These are phyloP conservation scores for Colletotrichum australisinense DNA, from an alignment of 2,329 filamentous ascomycete species.

Conservation along the genomic window DNA sequence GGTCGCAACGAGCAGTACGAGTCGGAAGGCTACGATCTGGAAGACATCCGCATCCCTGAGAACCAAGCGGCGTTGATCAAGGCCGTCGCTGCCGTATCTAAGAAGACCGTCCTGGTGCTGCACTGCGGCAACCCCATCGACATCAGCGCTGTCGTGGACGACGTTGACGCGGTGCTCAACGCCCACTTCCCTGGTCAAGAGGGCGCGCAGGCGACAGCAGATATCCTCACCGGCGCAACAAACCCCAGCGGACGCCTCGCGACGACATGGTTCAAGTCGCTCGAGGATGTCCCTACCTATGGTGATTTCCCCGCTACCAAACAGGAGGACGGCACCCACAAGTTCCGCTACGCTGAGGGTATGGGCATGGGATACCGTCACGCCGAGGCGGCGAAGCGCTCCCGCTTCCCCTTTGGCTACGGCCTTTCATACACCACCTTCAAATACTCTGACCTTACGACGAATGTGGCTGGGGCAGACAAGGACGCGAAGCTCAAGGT, in stretches of 20 bases:
- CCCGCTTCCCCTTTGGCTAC: conserved; percentile 24
- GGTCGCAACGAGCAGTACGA: conserved; percentile 35
- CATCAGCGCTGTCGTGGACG: conserved; percentile 30
- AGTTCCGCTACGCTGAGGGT: conserved; percentile 11
- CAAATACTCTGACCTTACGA: conserved; percentile 9
- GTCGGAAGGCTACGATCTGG: conserved; percentile 34
- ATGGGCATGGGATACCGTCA: conserved; percentile 26
- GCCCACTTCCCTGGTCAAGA: conserved; percentile 35
- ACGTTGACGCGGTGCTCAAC: conserved; percentile 27
- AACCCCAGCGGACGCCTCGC: conserved; percentile 33
- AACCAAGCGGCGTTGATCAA: conserved; percentile 32
- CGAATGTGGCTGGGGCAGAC: conserved; percentile 31
- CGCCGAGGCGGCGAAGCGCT: conserved; percentile 13
- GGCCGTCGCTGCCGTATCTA: conserved; percentile 28
- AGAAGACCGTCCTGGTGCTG: conserved; percentile 18
- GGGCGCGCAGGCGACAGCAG: conserved; percentile 30
- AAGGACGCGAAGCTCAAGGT: conserved; percentile 38
- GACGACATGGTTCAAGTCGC: conserved; percentile 33
- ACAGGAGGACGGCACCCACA: conserved; percentile 15
- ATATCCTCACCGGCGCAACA: conserved; percentile 27
- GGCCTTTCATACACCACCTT: conserved; percentile 32
- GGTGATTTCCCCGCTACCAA: conserved; percentile 29
- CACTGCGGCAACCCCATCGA: conserved; percentile 32
- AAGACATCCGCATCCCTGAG: conserved; percentile 28
- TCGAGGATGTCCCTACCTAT: conserved; percentile 32